phyloP scores from a whole-genome alignment of 1,284 basidiomycete genomes.

The Leccinum pallidistipes region DNA sequence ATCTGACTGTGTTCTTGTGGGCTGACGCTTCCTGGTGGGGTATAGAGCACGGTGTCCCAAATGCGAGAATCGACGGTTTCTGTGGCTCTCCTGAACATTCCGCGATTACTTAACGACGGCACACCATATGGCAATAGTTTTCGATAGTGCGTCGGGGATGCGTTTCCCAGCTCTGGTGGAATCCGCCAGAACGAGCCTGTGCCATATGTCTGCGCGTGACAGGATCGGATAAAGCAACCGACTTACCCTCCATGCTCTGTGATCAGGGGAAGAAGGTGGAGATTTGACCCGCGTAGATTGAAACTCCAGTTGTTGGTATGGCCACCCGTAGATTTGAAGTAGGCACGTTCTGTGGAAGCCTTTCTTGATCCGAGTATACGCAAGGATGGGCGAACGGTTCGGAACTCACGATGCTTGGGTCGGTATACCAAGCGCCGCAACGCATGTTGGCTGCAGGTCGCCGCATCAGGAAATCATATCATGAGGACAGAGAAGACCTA shows the following conservation, averaged over 20 bases:
- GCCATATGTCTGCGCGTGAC: not conserved
- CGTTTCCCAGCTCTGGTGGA: conserved; percentile 93
- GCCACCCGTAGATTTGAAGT: conserved; percentile 98
- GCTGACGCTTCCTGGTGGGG: conserved; percentile 64
- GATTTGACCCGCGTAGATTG: conserved; percentile 81
- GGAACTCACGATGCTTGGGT: conserved; percentile 60
- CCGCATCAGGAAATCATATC: not conserved
- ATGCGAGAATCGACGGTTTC: conserved; percentile 20
- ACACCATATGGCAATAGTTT: conserved; percentile 97
- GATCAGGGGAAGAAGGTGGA: conserved; percentile 73
- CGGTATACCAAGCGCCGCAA: conserved; percentile 93
- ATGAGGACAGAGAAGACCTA: conserved; percentile 36
- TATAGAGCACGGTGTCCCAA: conserved; percentile 63
- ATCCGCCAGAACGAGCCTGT: conserved; percentile 85
- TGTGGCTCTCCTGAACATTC: conserved; percentile 41
- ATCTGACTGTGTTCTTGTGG: conserved; percentile 78
- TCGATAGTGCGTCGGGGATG: conserved; percentile 92
- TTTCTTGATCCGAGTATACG: conserved; percentile 10
- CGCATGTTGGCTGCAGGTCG: conserved; percentile 75
- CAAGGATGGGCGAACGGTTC: not conserved
- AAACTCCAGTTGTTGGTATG: conserved; percentile 89
- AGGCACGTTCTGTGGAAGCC: conserved; percentile 55
- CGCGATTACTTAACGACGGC: conserved; percentile 77
- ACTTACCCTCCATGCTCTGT: conserved; percentile 56
- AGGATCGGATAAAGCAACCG: conserved; percentile 14